Conservation (phyloP, 1,284 basidiomycete species). For the Tilletia caries region DNA sequence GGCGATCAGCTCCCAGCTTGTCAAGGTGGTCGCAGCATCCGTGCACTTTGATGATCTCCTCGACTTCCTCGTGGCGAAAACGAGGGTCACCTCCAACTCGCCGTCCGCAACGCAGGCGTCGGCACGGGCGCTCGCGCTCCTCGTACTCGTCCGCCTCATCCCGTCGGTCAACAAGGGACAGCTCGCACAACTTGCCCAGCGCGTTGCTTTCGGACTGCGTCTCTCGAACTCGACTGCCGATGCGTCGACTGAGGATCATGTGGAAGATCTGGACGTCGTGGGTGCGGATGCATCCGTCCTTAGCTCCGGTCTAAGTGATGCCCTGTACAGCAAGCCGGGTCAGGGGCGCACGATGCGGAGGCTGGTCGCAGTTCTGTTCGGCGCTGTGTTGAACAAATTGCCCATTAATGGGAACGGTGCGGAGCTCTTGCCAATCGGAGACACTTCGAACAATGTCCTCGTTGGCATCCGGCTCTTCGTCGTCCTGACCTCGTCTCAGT, state of each 20-base stretch:
- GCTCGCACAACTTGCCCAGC: neutral
- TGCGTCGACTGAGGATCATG: neutral
- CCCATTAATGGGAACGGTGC: neutral
- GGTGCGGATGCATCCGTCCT: neutral
- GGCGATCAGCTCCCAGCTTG: neutral
- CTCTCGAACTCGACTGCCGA: neutral
- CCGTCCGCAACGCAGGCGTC: conserved; percentile 1
- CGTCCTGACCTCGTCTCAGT: neutral
- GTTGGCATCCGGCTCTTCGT: neutral
- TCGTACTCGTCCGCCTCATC: neutral
- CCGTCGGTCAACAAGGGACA: neutral
- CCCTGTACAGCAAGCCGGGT: conserved; percentile 6
- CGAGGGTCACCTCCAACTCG: neutral
- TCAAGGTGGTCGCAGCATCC: neutral
- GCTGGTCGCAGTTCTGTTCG: neutral
- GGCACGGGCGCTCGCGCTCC: neutral
- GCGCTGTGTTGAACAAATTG: neutral
- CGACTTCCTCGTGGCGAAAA: neutral
- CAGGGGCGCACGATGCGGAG: conserved; percentile 6
- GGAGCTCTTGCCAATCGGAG: neutral
- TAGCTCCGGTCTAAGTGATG: neutral
- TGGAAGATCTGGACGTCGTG: neutral
- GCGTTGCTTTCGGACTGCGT: neutral
- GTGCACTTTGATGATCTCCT: neutral
- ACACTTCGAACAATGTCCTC: neutral